These are phyloP conservation scores for Penicillium digitatum DNA, from an alignment of 2,329 filamentous ascomycete genomes.

Conservation along the genomic window DNA sequence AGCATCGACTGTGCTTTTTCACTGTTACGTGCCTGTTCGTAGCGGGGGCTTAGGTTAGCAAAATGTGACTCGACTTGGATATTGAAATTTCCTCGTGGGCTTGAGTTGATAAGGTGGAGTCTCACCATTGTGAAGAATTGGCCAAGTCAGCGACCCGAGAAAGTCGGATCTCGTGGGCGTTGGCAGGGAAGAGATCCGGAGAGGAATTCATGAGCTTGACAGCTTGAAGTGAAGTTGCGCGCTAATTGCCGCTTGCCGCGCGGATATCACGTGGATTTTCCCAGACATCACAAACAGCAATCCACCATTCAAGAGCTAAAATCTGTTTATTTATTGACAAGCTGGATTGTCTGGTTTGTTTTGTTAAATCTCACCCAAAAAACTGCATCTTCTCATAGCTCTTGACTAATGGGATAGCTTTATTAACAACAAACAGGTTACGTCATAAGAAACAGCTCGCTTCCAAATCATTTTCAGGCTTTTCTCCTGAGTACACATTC, in stretches of 20 bases:
- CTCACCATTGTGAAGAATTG: slow-evolving; percentile 32
- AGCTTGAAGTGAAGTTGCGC: slow-evolving; percentile 28
- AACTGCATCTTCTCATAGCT: fast-evolving
- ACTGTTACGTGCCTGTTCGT: slow-evolving; percentile 77
- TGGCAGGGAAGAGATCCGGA: slow-evolving; percentile 19
- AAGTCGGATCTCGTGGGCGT: slow-evolving; percentile 13
- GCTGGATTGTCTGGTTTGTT: no score
- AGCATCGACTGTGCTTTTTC: slow-evolving; percentile 99
- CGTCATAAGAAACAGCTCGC: background rate
- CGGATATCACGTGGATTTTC: slow-evolving; percentile 17
- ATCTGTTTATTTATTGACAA: no score
- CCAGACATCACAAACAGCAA: background rate
- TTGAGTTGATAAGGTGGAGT: background rate
- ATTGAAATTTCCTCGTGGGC: background rate
- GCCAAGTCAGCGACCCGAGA: slow-evolving; percentile 14
- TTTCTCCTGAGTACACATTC: background rate
- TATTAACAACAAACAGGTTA: background rate
- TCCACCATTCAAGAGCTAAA: background rate
- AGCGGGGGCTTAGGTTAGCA: slow-evolving; percentile 20
- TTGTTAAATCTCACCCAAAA: no score
- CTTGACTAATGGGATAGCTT: no score
- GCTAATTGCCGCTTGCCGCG: slow-evolving; percentile 26
- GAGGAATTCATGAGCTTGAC: slow-evolving; percentile 23
- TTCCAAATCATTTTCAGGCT: background rate
- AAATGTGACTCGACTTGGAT: slow-evolving; percentile 3